Conservation (phyloP, 2,329 filamentous ascomycete species). For the Exophiala oligosperma region DNA sequence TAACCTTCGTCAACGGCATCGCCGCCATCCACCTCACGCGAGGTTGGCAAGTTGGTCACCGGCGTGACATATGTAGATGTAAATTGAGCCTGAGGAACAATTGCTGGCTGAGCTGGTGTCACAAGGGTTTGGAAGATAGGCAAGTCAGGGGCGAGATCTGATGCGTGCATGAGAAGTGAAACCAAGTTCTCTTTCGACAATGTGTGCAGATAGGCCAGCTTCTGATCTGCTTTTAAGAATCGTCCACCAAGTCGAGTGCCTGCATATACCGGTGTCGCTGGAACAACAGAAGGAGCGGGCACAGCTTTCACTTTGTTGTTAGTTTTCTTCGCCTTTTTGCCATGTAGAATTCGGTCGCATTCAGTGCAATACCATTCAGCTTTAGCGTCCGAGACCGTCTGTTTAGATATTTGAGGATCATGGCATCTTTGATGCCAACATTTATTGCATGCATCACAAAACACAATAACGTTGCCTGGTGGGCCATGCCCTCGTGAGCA, state of each 20-base stretch:
- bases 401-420: constrained; percentile 69
- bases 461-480: constrained; percentile 75
- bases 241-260: constrained; percentile 24
- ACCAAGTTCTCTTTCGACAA: constrained; percentile 27
- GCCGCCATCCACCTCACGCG: constrained; percentile 4
- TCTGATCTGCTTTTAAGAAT: constrained; percentile 18
- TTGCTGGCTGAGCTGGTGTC: constrained; percentile 4
- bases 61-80: constrained; percentile 27
- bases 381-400: constrained; percentile 65
- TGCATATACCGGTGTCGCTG: constrained; percentile 15
- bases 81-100: constrained; percentile 23
- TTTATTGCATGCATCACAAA: constrained; percentile 78
- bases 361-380: constrained; percentile 70
- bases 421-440: constrained; percentile 84
- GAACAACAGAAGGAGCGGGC: neutral
- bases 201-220: constrained; percentile 24
- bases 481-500: constrained; percentile 73
- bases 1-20: constrained; percentile 37
- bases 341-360: constrained; percentile 49
- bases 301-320: constrained; percentile 3
- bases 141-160: constrained; percentile 27
- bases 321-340: constrained; percentile 26
- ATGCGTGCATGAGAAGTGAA: constrained; percentile 27
- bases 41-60: constrained; percentile 8
- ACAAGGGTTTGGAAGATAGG: constrained; percentile 27